Conservation (phyloP, 2,329 filamentous ascomycete species). For the Dothidotthia symphoricarpi region DNA sequence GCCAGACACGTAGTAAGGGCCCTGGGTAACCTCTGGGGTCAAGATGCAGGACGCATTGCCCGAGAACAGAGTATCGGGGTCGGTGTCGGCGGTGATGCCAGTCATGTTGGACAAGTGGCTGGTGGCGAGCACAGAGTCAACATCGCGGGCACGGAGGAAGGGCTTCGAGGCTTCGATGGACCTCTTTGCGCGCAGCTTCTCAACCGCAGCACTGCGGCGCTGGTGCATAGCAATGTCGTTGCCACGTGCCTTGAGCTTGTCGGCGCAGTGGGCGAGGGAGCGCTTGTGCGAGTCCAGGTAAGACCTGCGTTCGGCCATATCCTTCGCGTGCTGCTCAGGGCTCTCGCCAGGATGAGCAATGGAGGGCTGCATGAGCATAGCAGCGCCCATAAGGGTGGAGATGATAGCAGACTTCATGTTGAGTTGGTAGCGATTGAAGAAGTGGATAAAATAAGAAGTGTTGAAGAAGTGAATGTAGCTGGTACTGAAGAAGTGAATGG, state of each 20-base stretch:
- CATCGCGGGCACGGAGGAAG: conserved; percentile 29
- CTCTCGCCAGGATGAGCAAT: conserved; percentile 42
- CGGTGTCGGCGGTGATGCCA: conserved; percentile 27
- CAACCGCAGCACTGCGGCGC: conserved; percentile 44
- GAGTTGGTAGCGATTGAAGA: conserved; percentile 4
- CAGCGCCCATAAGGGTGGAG: conserved; percentile 24
- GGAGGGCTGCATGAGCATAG: conserved; percentile 28
- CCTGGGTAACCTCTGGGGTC: conserved; percentile 35
- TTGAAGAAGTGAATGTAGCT: conserved; percentile 2
- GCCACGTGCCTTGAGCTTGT: conserved; percentile 41
- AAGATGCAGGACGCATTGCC: conserved; percentile 38
- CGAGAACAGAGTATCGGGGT: conserved; percentile 29
- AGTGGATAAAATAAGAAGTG: conserved; percentile 4
- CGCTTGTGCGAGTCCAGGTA: conserved; percentile 41
- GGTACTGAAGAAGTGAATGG: too few species aligned
- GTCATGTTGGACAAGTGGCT: conserved; percentile 33
- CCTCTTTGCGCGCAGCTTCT: conserved; percentile 43
- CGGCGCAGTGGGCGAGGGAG: conserved; percentile 44
- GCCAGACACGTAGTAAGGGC: conserved; percentile 48
- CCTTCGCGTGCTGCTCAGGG: conserved; percentile 32
- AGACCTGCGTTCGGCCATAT: conserved; percentile 37
- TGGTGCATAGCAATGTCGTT: conserved; percentile 44
- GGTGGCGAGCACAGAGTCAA: conserved; percentile 28
- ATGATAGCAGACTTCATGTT: conserved; percentile 23
- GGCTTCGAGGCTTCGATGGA: conserved; percentile 27